Base-by-base conservation (phyloP, 331 rosid genomes). In the Saraca asoca region DNA sequence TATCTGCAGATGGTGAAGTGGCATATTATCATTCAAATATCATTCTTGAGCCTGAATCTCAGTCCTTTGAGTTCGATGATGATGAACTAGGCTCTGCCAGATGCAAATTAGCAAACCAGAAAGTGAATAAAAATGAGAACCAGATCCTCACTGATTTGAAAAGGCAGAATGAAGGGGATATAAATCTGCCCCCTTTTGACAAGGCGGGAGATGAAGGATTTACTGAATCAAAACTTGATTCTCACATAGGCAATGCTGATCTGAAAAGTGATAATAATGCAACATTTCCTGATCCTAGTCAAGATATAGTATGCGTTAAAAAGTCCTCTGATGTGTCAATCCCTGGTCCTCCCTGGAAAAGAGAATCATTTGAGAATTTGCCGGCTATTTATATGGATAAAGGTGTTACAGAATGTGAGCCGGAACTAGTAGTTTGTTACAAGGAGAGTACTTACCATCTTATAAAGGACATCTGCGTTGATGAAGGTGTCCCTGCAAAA, bases 401-500 rank as follows among this genome's bases (percentile, higher is more conserved):
- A 78, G 77, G 84, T 63, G 81, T 83, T 19, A 57, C 65, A 17
- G 90, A 84, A 71, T 93, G 78, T 66, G 88, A 81, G 72, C 86
- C 93, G 7, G 80, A 87, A 63, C 29, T 73, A 52, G 79, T 62
- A 39, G 82, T 80, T 58, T 75, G 85, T 72, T 88, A 71, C 81
- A 77, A 73, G 45, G 96, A 83, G 66, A 78, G 69, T 69, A 68
- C 41, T 85, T 73, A 70, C 76, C 80, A 77, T 77, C 75, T 56
- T 43, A 79, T 94, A 46, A 94, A 94, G 80, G 97, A 94, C 68
- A 94, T 94, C 52, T 86, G 97, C 56, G 69, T 90, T 44, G 99
- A 90, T 53, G 88, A 90, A 61, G 91, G 96, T 59, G 79, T 79
- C 45, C 77, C 76, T 51, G 60, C 83, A 7, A 70, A 51, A 44